Base-by-base conservation (phyloP, 441 rosid species). In the Francoa sonchifolia region DNA sequence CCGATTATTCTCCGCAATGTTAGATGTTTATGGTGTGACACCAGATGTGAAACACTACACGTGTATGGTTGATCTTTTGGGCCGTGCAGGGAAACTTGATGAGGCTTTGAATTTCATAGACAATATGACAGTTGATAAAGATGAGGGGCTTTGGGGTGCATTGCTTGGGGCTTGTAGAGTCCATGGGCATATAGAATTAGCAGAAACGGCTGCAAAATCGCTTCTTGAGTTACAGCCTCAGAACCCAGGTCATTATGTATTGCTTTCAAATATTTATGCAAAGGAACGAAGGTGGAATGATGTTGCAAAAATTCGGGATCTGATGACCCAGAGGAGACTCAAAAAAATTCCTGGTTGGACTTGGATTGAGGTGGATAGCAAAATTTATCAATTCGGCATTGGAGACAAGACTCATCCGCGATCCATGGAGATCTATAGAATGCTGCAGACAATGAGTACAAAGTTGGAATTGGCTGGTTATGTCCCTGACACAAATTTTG, bases 181-280 rank as follows among this genome's bases (percentile, higher is more conserved):
- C 18, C 70, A 75, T 59, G 57, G 58, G 58, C 50, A 64, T 13
- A 44, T 62, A 7, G 72, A 72, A n/a, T 13, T 72, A 44, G 76
- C 72, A 9, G 76, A 76, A 63, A 57, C 47, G 55, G 70, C 61
- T 0, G 79, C 71, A 7, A 57, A 48, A 8, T 59, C 60, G 3
- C 64, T 69, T 42, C 65, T 76, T 19, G 72, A 67, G 61, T 43
- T 62, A 40, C 62, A 63, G 44, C 66, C 72, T 5, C 50, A 59
- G 28, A 66, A 69, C 59, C 43, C 72, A 4, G 72, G 76, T 30
- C 74, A 57, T 41, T 72, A 72, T 44, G 58, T 67, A 33, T 40
- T 65, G 49, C 83, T 76, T 44, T 67, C 76, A 23, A 69, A 76
- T 39, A 69, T 76, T 11, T 69, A 72, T 50, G 83, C 76, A 19